phyloP scores from a whole-genome alignment of 1,284 basidiomycete species.

The Ceratobasidium sp. region DNA sequence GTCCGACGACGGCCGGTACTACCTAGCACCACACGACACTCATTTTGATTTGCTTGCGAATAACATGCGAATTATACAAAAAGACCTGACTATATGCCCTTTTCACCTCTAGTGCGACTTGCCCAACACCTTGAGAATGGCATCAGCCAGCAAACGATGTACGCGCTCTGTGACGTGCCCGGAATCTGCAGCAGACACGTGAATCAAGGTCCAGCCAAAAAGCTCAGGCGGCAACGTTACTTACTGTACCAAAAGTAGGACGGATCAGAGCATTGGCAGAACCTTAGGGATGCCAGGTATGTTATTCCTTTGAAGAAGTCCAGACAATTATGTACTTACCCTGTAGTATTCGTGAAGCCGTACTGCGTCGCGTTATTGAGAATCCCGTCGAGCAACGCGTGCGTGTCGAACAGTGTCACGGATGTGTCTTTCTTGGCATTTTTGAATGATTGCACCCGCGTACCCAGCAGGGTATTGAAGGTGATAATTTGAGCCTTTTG shows the following conservation, averaged over 20 bases:
- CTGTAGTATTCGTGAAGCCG: conserved; percentile 64
- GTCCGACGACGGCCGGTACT: conserved; percentile 19
- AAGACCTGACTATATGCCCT: conserved; percentile 3
- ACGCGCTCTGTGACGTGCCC: conserved; percentile 61
- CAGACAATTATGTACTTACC: conserved; percentile 52
- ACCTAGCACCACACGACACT: conserved; percentile 1
- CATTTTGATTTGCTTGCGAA: not conserved
- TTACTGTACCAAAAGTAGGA: conserved; percentile 67
- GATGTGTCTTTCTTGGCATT: conserved; percentile 51
- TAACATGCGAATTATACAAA: not conserved
- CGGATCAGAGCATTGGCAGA: conserved; percentile 61
- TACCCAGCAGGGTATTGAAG: conserved; percentile 59
- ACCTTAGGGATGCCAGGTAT: conserved; percentile 52
- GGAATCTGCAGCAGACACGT: not conserved
- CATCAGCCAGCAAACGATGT: conserved; percentile 60
- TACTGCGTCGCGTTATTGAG: conserved; percentile 58
- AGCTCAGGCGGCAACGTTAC: conserved; percentile 49
- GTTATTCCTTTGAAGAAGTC: not conserved
- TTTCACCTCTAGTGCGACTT: not conserved
- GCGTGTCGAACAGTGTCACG: conserved; percentile 63
- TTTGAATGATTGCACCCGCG: conserved; percentile 56
- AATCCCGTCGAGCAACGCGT: conserved; percentile 61
- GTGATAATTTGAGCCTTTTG: conserved; percentile 57
- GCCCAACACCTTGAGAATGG: conserved; percentile 57
- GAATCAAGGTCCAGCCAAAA: not conserved